Base-by-base conservation (phyloP, 176 grass and related monocot genomes). In the Calamus simplicifolius region DNA sequence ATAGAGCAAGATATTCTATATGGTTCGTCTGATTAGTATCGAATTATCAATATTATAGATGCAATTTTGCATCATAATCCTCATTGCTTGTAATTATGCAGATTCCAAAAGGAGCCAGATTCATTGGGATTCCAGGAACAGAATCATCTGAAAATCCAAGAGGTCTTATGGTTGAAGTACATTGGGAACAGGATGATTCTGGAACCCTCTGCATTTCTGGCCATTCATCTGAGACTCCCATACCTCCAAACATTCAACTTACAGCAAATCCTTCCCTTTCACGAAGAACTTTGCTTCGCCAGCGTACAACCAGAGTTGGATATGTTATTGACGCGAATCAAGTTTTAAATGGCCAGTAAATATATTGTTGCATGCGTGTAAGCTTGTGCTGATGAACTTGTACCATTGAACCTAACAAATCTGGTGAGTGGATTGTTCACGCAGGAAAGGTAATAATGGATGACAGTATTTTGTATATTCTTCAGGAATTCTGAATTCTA, bases 161-260 rank as follows among this genome's bases (percentile, higher is more conserved):
- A 67, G 93, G 93, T 5, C 28, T 83, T 43, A 91, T 98, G 93
- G 93, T 92, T 52, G 93, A 98, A 49, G 87, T 98, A 17, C 88
- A 73, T 73, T 98, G 93, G 93, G 87, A 92, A n/a, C 78, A 90
- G 62, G 87, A 98, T 48, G 84, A 98, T 19, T 79, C 57, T 3
- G 93, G 93, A 21, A 77, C 75, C 13, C 87, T 98, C 35, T 98
- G 87, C 76, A 78, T 92, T 60, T 88, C 81, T 15, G 93, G 87
- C 4, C 93, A 98, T 76, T 88, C 84, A 5, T 57, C 69, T 0
- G 81, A 88, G 57, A 81, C 66, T 17, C 78, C 79, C 5, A 72
- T 98, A 18, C 87, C 84, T 1, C 54, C 63, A 18, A 82, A 76
- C 60, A 79, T 73, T 63, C 69, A 85, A 63, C 52, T 82, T 27